Conservation (phyloP, 495 filamentous ascomycete species). For the Penicillium robsamsonii region DNA sequence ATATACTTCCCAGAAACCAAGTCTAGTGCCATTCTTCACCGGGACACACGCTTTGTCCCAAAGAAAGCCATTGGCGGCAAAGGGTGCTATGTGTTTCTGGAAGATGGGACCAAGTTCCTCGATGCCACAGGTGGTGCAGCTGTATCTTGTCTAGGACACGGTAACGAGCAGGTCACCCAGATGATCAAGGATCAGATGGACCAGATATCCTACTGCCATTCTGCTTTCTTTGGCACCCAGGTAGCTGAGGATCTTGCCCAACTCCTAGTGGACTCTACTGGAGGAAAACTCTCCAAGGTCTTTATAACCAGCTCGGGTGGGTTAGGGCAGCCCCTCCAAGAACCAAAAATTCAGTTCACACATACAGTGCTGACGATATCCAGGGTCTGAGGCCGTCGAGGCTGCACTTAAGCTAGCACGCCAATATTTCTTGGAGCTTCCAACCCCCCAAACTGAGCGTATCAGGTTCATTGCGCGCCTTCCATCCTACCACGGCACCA, state of each 20-base stretch:
- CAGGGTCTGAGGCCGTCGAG: conserved; percentile 71
- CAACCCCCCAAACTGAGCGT: conserved; percentile 45
- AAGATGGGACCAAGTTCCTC: conserved; percentile 61
- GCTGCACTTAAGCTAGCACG: conserved; percentile 63
- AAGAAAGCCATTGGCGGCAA: conserved; percentile 41
- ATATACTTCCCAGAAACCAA: conserved; percentile 9
- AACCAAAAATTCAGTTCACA: background rate
- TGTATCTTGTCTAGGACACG: conserved; percentile 51
- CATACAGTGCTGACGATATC: background rate
- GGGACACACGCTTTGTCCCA: conserved; percentile 41
- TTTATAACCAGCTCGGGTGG: conserved; percentile 59
- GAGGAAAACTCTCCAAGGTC: conserved; percentile 42
- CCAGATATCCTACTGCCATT: conserved; percentile 52
- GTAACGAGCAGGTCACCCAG: conserved; percentile 41
- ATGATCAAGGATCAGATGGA: conserved; percentile 52
- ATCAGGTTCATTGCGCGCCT: conserved; percentile 64
- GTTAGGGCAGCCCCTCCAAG: conserved; percentile 14
- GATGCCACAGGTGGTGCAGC: conserved; percentile 58
- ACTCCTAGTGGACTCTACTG: conserved; percentile 47
- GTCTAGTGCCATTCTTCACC: conserved; percentile 43
- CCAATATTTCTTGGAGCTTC: conserved; percentile 59
- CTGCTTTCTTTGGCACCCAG: conserved; percentile 50
- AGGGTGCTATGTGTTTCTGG: conserved; percentile 49
- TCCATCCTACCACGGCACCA: conserved; percentile 75
- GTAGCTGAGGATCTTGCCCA: conserved; percentile 46